Percentiles rank a stretch among this genome's conserved stretches.
Evolutionary conservation across 768 basidiomycete species (phyloP).

Genomic region (Collybia sordida): DNA sequence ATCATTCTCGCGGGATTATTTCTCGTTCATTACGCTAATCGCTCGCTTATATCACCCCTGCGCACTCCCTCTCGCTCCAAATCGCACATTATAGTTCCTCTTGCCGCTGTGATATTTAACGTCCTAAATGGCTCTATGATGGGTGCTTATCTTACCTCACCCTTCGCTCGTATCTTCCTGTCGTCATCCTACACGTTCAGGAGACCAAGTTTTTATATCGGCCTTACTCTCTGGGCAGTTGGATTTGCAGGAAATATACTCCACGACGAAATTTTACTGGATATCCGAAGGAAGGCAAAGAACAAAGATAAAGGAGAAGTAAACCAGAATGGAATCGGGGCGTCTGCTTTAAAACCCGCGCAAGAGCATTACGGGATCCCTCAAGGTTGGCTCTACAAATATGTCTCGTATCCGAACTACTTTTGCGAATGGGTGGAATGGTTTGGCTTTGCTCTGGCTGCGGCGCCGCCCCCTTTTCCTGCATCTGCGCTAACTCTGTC

Average conservation of each 20-base stretch:
- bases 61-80: conserved; percentile 79
- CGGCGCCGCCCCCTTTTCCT: conserved; percentile 47
- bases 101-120: conserved; percentile 66
- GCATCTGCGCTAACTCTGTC: conserved; percentile 18
- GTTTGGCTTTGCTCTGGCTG: conserved; percentile 82
- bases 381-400: conserved; percentile 70
- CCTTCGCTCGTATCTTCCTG: conserved; percentile 45
- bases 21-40: conserved; percentile 80
- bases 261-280: conserved; percentile 89
- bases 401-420: conserved; percentile 92
- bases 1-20: conserved; percentile 57
- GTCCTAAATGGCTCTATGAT: conserved; percentile 67
- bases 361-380: conserved; percentile 77
- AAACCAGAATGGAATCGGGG: conserved; percentile 23
- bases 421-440: conserved; percentile 96
- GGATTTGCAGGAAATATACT: conserved; percentile 81
- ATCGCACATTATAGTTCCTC: conserved; percentile 64
- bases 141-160: conserved; percentile 69
- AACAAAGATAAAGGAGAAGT: conserved; percentile 33
- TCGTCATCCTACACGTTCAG: conserved; percentile 21
- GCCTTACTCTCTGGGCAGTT: conserved; percentile 61
- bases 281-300: conserved; percentile 69
- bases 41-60: conserved; percentile 76
- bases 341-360: conserved; percentile 15
- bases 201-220: conserved; percentile 56